These are phyloP conservation scores for Capsicum chinense DNA, from an alignment of 257 asterid species.

Conservation along the genomic window DNA sequence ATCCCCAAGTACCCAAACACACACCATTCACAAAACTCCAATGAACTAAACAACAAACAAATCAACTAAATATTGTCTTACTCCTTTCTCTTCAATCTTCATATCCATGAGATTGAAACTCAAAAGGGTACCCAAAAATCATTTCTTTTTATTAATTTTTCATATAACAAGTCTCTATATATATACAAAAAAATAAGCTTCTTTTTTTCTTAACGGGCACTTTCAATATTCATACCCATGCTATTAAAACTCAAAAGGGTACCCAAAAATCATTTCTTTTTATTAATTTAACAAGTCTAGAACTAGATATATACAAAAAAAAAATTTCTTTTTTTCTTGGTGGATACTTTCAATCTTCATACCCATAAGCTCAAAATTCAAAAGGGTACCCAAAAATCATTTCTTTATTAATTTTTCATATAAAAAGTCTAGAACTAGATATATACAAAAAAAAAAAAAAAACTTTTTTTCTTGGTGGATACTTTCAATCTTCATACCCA, in stretches of 20 bases:
- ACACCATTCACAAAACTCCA: constrained; percentile 1
- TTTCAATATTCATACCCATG: neutral
- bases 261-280: neutral
- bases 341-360: neutral
- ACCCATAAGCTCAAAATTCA: neutral
- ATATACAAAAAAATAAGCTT: too few relatives aligned
- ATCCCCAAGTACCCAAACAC: neutral
- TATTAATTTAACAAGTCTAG: neutral
- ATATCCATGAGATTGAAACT: neutral
- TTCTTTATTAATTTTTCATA: neutral
- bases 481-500: neutral
- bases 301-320: too few relatives aligned
- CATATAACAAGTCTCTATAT: neutral
- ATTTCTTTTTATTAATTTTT: neutral
- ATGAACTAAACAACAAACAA: neutral
- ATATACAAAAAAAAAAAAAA: neutral
- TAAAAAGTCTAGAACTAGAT: neutral
- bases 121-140: too few relatives aligned
- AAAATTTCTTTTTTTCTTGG: too few relatives aligned
- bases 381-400: neutral
- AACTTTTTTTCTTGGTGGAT: neutral
- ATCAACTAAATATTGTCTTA: neutral
- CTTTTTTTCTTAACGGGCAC: neutral
- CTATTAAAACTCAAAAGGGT: neutral
- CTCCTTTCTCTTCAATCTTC: neutral